phyloP scores from a whole-genome alignment of 139 green algal genomes.

The Coccomyxa sp. region DNA sequence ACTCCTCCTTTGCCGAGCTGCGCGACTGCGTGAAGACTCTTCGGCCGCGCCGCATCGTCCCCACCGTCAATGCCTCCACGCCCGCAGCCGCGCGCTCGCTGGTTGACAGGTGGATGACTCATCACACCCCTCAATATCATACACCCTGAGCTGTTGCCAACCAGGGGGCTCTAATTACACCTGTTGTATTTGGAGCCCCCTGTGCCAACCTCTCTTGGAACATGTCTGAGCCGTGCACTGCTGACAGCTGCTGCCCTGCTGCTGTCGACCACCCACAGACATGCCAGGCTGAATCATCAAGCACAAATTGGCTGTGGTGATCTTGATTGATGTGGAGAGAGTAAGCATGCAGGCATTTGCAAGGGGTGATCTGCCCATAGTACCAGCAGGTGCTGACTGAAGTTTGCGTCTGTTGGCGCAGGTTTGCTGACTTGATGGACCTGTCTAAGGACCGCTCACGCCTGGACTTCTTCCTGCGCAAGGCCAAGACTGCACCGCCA shows the following conservation, averaged over 20 bases:
- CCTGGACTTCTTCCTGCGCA: conserved; percentile 27
- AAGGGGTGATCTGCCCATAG: background rate
- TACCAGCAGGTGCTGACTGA: background rate
- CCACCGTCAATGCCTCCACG: conserved; percentile 61
- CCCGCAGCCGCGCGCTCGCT: conserved; percentile 20
- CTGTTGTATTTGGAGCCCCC: too few relatives aligned
- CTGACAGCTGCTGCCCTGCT: too few relatives aligned
- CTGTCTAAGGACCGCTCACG: conserved; percentile 39
- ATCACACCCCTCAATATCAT: background rate
- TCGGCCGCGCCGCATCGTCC: conserved; percentile 46
- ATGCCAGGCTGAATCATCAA: too few relatives aligned
- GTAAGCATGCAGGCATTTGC: too few relatives aligned
- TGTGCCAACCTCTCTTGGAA: background rate
- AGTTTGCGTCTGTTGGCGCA: background rate
- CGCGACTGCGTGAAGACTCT: conserved; percentile 46
- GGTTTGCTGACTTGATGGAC: conserved; percentile 67
- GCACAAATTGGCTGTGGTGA: too few relatives aligned
- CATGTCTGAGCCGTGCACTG: background rate
- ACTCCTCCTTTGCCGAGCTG: conserved; percentile 47
- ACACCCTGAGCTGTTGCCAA: background rate
- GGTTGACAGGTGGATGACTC: conserved; percentile 30
- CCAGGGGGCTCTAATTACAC: too few relatives aligned
- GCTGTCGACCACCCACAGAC: too few relatives aligned
- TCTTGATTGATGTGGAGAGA: too few relatives aligned
- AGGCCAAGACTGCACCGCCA: background rate